These are phyloP conservation scores for Trichosporon sp. DNA, from an alignment of 1,284 basidiomycete genomes.

Conservation along the genomic window DNA sequence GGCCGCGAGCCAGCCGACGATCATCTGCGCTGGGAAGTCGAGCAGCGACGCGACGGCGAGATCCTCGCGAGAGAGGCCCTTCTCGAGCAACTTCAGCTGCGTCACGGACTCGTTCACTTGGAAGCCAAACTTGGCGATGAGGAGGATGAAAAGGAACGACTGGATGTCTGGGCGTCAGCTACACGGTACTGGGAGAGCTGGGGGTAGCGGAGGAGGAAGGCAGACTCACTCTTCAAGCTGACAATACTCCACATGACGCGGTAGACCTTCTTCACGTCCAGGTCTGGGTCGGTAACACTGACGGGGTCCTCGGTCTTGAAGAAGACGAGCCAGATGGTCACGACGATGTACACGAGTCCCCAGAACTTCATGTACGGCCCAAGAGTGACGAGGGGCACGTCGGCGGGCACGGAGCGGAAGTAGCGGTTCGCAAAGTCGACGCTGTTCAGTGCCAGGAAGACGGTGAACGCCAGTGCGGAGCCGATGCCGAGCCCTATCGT, in stretches of 20 bases:
- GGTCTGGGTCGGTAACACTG: conserved; percentile 71
- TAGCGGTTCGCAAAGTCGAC: conserved; percentile 86
- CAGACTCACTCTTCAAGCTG: conserved; percentile 76
- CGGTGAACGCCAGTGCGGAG: conserved; percentile 94
- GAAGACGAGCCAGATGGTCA: conserved; percentile 84
- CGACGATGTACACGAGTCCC: conserved; percentile 73
- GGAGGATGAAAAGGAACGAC: conserved; percentile 80
- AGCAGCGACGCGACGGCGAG: conserved; percentile 91
- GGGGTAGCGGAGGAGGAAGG: too few relatives aligned
- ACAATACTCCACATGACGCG: conserved; percentile 93
- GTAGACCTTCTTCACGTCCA: conserved; percentile 90
- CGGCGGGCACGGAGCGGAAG: conserved; percentile 62
- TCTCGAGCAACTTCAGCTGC: conserved; percentile 93
- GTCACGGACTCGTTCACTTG: conserved; percentile 93
- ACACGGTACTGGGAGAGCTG: too few relatives aligned
- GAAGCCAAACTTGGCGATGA: conserved; percentile 94
- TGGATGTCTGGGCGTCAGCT: conserved; percentile 73
- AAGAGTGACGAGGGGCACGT: conserved; percentile 78
- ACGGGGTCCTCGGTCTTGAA: conserved; percentile 90
- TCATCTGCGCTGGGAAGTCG: conserved; percentile 97
- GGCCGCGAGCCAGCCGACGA: conserved; percentile 94
- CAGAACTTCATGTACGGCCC: conserved; percentile 86
- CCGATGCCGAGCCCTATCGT: conserved; percentile 97
- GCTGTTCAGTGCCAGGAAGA: conserved; percentile 95
- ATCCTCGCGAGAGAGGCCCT: conserved; percentile 93